phyloP scores from a whole-genome alignment of 75 land plant genomes.

The Pinus albicaulis region DNA sequence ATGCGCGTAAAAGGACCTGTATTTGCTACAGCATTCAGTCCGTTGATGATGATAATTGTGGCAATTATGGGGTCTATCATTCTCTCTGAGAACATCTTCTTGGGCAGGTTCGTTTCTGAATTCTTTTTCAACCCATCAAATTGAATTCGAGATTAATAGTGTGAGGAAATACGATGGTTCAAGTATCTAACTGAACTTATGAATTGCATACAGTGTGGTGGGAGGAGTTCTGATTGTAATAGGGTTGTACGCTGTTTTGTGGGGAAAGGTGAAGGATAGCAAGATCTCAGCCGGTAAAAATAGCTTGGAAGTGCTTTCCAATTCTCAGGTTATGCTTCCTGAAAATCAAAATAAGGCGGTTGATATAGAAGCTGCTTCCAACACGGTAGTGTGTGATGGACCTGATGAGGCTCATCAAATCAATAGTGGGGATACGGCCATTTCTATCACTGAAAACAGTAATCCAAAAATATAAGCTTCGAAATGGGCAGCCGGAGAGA shows the following conservation, averaged over 20 bases:
- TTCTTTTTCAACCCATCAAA: background rate
- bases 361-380: background rate
- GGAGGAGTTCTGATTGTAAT: background rate
- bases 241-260: background rate
- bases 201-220: background rate
- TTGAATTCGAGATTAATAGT: no score
- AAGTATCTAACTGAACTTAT: background rate
- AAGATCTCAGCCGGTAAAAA: background rate
- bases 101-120: constrained; percentile 45
- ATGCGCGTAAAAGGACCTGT: constrained; percentile 4
- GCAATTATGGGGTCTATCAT: constrained; percentile 64
- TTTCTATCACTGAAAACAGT: no score
- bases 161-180: background rate
- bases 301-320: background rate
- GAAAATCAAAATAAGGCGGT: background rate
- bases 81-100: constrained; percentile 51
- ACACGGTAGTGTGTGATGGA: no score
- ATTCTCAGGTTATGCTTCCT: background rate
- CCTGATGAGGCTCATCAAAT: no score
- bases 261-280: background rate
- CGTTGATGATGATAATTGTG: background rate
- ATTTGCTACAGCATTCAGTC: constrained; percentile 4
- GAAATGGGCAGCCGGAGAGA: no score
- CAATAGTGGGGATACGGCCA: no score
- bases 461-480: no score